Conservation (phyloP, 2,329 filamentous ascomycete genomes). For the Paraphaeosphaeria minitans region DNA sequence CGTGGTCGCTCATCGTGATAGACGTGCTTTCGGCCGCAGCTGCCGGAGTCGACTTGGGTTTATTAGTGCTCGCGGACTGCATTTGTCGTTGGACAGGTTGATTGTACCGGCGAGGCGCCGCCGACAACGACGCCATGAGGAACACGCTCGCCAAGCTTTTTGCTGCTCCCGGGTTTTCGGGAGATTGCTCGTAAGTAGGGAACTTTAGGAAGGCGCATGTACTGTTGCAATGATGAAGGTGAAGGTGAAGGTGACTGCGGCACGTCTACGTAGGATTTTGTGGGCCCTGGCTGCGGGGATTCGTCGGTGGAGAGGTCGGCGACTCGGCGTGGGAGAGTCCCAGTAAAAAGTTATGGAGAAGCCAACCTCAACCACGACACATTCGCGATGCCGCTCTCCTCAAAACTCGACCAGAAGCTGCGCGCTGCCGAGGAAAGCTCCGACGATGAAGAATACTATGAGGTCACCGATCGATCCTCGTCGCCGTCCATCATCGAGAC, state of each 20-base stretch:
- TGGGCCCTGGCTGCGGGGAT: neutral
- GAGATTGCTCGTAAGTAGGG: neutral
- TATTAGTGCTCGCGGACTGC: neutral
- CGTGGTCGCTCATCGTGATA: neutral
- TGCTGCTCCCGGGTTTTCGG: neutral
- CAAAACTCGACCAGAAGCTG: slow-evolving; percentile 44
- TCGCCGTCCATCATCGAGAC: slow-evolving; percentile 48
- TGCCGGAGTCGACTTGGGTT: neutral
- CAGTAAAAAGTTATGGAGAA: slow-evolving; percentile 3
- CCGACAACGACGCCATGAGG: neutral
- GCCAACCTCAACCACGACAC: neutral
- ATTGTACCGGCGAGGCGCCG: slow-evolving; percentile 1
- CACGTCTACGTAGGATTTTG: neutral
- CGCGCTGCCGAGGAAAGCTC: slow-evolving; percentile 44
- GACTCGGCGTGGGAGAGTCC: slow-evolving; percentile 2
- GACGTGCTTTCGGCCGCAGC: neutral
- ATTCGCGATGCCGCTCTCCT: slow-evolving; percentile 39
- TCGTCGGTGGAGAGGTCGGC: slow-evolving; percentile 1
- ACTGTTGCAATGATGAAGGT: neutral
- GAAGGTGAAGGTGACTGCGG: neutral
- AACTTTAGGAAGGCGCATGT: neutral
- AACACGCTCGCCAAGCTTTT: slow-evolving; percentile 5
- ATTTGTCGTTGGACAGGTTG: neutral
- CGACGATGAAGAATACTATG: slow-evolving; percentile 46
- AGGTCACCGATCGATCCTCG: slow-evolving; percentile 48